Percentiles rank a stretch among this genome's conserved stretches.
Conservation (phyloP, 1,284 basidiomycete genomes). For the Pseudozyma flocculosa region DNA sequence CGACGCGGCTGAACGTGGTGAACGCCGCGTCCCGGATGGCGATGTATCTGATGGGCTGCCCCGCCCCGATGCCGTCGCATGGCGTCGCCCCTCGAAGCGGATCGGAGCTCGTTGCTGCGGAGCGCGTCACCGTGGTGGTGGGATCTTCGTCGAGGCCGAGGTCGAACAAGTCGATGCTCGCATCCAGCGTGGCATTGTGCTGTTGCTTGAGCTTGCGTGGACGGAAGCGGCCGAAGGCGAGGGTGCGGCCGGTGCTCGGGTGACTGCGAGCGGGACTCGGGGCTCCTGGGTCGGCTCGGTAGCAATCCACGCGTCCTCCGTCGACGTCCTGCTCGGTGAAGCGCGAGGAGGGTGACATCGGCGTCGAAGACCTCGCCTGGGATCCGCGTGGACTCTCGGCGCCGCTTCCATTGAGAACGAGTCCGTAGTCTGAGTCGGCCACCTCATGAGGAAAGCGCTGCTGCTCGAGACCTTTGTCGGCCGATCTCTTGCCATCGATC, state of each 20-base stretch:
- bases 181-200: background rate
- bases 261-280: too few relatives aligned
- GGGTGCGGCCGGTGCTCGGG: background rate
- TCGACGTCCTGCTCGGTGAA: background rate
- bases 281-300: too few relatives aligned
- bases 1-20: conserved; percentile 12
- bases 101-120: too few relatives aligned
- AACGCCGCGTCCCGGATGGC: conserved; percentile 1
- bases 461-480: background rate
- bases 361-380: background rate
- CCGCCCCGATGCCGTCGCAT: too few relatives aligned
- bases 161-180: background rate
- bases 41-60: background rate
- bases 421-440: background rate
- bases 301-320: background rate
- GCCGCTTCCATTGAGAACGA: too few relatives aligned
- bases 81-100: too few relatives aligned
- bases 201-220: background rate
- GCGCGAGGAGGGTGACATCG: background rate
- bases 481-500: background rate
- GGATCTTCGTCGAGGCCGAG: background rate
- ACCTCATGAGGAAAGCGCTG: background rate
- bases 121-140: too few relatives aligned
- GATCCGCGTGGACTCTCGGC: too few relatives aligned
- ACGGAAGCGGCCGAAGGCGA: background rate